Evolutionary conservation across 768 basidiomycete genomes (phyloP), one percentile per base, ranked within the genome.

Genomic region (Cantharellus anzutake): DNA sequence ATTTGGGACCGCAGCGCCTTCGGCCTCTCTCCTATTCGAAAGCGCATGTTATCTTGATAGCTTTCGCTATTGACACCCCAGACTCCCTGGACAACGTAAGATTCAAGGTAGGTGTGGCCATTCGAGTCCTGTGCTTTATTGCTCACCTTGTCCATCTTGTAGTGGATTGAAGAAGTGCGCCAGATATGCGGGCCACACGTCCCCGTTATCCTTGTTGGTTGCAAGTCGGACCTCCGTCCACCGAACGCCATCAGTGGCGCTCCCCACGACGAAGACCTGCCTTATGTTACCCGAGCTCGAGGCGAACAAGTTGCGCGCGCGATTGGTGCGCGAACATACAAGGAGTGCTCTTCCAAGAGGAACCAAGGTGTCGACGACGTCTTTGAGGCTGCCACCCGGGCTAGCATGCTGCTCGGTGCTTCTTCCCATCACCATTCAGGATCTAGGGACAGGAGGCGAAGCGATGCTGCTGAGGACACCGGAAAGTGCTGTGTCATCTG

Each of bases 131-230:
- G 44, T 11, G 44, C 11, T 48, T 48, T 48, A 48, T 29, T 29
- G 20, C 20, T 29, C 44, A 48, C 29, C 1, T 48, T 29, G 11
- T 5, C 48, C 37, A 55, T 53, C n/a, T 60, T 51, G 51, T 66
- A 96, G 90, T 98, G 96, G 96, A 96, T 91, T 70, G 91, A 94
- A 71, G 96, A 98, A 74, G 96, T 98, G 7, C 83, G 93, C 60
- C 83, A 78, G n/a, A 93, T 97, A 67, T 98, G 96, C 70, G 96
- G 96, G 0, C 78, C 85, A 41, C 78, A 78, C 38, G 86, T 98
- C 63, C 96, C 96, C 38, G 90, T 99, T 58, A 77, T 99, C 55
- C 83, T 98, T 42, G 93, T 98, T 41, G 96, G 93, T 2, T 94
- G 90, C 76, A 98, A 99, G 71, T 84, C 82, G 59, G 96, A 99